phyloP scores from a whole-genome alignment of 176 grass and related monocot genomes.

The Aegilops umbellulata region DNA sequence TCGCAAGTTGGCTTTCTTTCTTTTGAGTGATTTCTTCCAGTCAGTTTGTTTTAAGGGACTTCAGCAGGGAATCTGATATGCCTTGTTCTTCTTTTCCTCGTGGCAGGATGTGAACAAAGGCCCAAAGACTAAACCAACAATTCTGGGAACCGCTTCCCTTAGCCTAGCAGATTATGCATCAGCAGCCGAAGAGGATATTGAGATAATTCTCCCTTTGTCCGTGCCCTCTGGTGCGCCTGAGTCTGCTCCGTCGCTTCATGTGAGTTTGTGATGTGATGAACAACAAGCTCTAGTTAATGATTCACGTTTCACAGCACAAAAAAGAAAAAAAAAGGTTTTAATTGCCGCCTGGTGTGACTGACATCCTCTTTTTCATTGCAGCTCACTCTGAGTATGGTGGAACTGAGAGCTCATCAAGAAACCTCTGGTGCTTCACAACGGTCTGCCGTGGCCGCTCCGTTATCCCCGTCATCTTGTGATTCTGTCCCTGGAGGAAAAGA shows the following conservation, averaged over 20 bases:
- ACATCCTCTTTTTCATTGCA: slow-evolving; percentile 33
- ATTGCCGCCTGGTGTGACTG: slow-evolving; percentile 18
- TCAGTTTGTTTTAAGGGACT: neutral
- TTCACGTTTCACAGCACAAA: neutral
- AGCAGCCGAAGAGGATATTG: slow-evolving; percentile 48
- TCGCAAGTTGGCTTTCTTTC: slow-evolving; percentile 3
- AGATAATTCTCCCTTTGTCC: slow-evolving; percentile 69
- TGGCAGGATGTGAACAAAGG: slow-evolving; percentile 53
- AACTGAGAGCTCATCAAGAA: slow-evolving; percentile 46
- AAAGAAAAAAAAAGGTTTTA: neutral
- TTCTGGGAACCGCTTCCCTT: slow-evolving; percentile 66
- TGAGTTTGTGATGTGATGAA: slow-evolving; percentile 51
- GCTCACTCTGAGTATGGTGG: slow-evolving; percentile 61
- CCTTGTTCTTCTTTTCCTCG: neutral
- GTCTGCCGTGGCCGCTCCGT: slow-evolving; percentile 30
- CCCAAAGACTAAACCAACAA: slow-evolving; percentile 71
- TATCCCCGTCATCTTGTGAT: slow-evolving; percentile 69
- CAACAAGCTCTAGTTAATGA: neutral
- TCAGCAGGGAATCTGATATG: slow-evolving; percentile 19
- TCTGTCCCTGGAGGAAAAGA: slow-evolving; percentile 62
- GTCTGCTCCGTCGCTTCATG: slow-evolving; percentile 53
- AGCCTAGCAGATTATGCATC: slow-evolving; percentile 73
- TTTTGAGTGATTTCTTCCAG: neutral
- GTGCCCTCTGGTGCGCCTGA: slow-evolving; percentile 44
- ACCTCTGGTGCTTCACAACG: slow-evolving; percentile 47